phyloP scores from a whole-genome alignment of 2,329 filamentous ascomycete species.

The Mycosphaerella sp. region DNA sequence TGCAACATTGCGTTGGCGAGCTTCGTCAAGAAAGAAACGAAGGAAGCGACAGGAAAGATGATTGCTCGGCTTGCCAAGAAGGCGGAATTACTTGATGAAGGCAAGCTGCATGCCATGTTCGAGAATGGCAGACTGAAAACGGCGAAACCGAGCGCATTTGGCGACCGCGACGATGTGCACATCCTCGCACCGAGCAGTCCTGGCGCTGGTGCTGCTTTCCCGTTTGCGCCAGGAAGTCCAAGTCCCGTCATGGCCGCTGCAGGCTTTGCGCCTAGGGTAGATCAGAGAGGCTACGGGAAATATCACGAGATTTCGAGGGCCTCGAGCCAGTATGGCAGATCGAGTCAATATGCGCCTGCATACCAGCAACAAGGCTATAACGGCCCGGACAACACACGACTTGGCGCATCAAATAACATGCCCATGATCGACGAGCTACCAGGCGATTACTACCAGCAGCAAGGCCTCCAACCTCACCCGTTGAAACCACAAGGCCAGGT shows the following conservation, averaged over 20 bases:
- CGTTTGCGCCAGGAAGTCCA: slow-evolving; percentile 18
- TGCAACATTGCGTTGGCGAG: slow-evolving; percentile 57
- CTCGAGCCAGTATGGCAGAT: slow-evolving; percentile 11
- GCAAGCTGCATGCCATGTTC: slow-evolving; percentile 61
- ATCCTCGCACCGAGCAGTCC: slow-evolving; percentile 6
- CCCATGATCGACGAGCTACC: slow-evolving; percentile 38
- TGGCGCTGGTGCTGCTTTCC: slow-evolving; percentile 8
- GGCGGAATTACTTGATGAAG: slow-evolving; percentile 58
- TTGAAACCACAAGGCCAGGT: slow-evolving; percentile 20
- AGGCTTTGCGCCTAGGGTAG: slow-evolving; percentile 15
- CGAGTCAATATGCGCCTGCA: slow-evolving; percentile 23
- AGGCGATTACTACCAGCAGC: slow-evolving; percentile 35
- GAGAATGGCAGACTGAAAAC: slow-evolving; percentile 59
- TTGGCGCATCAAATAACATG: slow-evolving; percentile 25
- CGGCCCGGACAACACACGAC: slow-evolving; percentile 21
- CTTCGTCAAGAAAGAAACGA: slow-evolving; percentile 62
- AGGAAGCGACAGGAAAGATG: slow-evolving; percentile 62
- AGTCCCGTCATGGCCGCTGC: slow-evolving; percentile 12
- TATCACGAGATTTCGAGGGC: slow-evolving; percentile 28
- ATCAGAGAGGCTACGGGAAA: slow-evolving; percentile 28
- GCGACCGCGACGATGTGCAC: slow-evolving; percentile 12
- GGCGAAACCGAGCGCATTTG: slow-evolving; percentile 43
- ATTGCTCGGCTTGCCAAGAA: slow-evolving; percentile 64
- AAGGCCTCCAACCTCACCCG: slow-evolving; percentile 22
- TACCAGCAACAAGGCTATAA: slow-evolving; percentile 28